Percentiles rank a stretch among this genome's conserved stretches.
Conservation (phyloP, 371 early-diverging fungal species). For the Rhizopus microsporus region DNA sequence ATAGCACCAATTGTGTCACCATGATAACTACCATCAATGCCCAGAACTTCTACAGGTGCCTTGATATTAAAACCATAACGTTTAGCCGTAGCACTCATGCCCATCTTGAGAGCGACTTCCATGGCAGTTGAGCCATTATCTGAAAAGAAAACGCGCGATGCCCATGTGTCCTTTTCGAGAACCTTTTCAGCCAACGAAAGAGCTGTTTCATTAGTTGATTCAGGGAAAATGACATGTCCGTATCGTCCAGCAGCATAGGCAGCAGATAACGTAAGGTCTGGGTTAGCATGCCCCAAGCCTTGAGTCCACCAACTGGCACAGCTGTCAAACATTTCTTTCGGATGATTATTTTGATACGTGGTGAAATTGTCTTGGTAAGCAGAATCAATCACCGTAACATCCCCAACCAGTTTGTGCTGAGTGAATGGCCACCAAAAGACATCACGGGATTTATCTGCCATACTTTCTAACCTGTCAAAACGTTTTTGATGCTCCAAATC, state of each 20-base stretch:
- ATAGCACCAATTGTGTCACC: constrained; percentile 88
- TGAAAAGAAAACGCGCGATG: constrained; percentile 75
- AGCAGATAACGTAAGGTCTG: constrained; percentile 61
- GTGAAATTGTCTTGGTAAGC: constrained; percentile 71
- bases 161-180: constrained; percentile 70
- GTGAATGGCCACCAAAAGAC: constrained; percentile 89
- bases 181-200: constrained; percentile 65
- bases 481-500: constrained; percentile 52
- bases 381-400: constrained; percentile 79
- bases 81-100: constrained; percentile 52
- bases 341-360: constrained; percentile 38
- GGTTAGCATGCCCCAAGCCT: constrained; percentile 77
- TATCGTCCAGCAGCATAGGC: constrained; percentile 77
- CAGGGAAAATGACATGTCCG: constrained; percentile 86
- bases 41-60: constrained; percentile 61
- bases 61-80: constrained; percentile 46
- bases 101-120: constrained; percentile 87
- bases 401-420: constrained; percentile 66
- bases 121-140: constrained; percentile 84
- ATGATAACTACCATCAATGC: constrained; percentile 79
- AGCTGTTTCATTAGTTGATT: constrained; percentile 75
- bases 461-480: constrained; percentile 58
- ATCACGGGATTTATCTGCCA: constrained; percentile 58
- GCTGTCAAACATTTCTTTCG: constrained; percentile 64
- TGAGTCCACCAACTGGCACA: constrained; percentile 91